Evolutionary conservation across 306 rosid species (phyloP).

Genomic region (Citrullus amarus): DNA sequence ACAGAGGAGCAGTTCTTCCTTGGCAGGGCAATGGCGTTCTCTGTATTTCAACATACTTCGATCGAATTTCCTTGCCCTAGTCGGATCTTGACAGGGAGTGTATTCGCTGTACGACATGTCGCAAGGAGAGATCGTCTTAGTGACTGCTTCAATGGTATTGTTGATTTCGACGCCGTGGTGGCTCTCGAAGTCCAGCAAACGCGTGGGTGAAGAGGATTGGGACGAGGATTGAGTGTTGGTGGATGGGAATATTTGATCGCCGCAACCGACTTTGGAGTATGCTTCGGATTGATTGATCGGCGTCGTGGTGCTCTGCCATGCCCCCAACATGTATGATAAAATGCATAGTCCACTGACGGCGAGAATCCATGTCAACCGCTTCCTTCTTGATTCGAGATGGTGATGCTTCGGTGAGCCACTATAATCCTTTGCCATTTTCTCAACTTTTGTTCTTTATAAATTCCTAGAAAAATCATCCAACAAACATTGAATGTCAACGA

Average conservation of each 20-base stretch:
- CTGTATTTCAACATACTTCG: conserved; percentile 76
- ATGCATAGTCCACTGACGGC: conserved; percentile 72
- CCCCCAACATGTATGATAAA: conserved; percentile 59
- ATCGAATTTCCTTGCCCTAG: conserved; percentile 55
- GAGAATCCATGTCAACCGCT: conserved; percentile 58
- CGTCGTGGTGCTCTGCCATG: conserved; percentile 43
- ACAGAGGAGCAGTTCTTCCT: conserved; percentile 56
- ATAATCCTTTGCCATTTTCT: conserved; percentile 62
- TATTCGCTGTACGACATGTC: conserved; percentile 52
- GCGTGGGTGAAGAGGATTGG: conserved; percentile 4
- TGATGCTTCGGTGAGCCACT: conserved; percentile 82
- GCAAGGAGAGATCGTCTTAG: conserved; percentile 45
- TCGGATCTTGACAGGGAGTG: conserved; percentile 82
- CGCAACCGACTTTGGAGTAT: conserved; percentile 39
- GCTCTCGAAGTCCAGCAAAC: conserved; percentile 44
- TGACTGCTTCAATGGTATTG: conserved; percentile 17
- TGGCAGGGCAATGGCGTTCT: conserved; percentile 82
- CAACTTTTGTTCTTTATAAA: background rate
- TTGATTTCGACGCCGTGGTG: conserved; percentile 56
- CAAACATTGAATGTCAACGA: background rate
- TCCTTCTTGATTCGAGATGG: conserved; percentile 57
- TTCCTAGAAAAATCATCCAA: background rate
- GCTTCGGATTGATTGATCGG: conserved; percentile 36
- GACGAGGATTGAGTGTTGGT: conserved; percentile 2
- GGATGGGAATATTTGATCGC: conserved; percentile 4